These are phyloP conservation scores for Vitis hybrid DNA, from an alignment of 177 flowering plant genomes.

Conservation along the genomic window DNA sequence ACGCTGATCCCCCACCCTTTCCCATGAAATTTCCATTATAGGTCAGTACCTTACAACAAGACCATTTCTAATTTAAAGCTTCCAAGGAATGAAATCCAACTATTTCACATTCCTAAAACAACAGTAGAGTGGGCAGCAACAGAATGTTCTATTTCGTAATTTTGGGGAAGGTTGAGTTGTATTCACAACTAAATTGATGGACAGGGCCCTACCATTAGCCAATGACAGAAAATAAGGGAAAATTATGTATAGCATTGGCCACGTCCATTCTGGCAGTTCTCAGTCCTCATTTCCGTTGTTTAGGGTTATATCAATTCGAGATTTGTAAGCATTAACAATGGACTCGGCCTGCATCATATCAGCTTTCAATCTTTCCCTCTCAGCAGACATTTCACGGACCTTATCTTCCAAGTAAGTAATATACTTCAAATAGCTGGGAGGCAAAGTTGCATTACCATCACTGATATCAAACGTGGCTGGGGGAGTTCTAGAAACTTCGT, in stretches of 20 bases:
- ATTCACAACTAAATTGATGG: too few relatives aligned
- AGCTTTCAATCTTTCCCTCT: constrained; percentile 55
- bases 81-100: neutral
- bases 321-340: constrained; percentile 55
- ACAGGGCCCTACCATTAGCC: too few relatives aligned
- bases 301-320: constrained; percentile 38
- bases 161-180: too few relatives aligned
- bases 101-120: neutral
- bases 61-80: neutral
- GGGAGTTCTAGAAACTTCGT: constrained; percentile 7
- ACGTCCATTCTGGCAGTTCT: constrained; percentile 14
- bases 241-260: too few relatives aligned
- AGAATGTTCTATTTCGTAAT: too few relatives aligned
- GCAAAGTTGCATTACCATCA: constrained; percentile 37
- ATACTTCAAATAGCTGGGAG: constrained; percentile 48
- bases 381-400: constrained; percentile 47
- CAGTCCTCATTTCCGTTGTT: constrained; percentile 46
- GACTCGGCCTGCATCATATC: constrained; percentile 65
- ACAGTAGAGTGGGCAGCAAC: too few relatives aligned
- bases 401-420: constrained; percentile 50
- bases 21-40: too few relatives aligned
- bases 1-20: too few relatives aligned
- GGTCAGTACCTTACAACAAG: too few relatives aligned
- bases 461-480: constrained; percentile 25
- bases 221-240: too few relatives aligned